Conservation (phyloP, 192 early-diverging fungal species). For the Dimargaris verticillata region DNA sequence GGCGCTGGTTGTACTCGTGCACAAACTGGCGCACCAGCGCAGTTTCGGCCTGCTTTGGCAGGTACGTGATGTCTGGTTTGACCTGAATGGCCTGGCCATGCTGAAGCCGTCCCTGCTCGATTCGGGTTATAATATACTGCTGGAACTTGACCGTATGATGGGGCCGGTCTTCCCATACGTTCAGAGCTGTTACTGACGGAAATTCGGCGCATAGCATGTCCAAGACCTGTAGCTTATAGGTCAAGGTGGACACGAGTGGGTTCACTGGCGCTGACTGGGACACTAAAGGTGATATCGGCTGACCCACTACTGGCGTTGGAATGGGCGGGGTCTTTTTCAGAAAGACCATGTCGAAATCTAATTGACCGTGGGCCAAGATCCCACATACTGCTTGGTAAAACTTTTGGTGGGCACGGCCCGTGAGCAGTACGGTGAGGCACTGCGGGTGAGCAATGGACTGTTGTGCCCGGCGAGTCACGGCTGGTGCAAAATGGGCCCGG, state of each 20-base stretch:
- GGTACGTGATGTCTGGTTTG: slow-evolving; percentile 11
- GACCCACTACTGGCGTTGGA: slow-evolving; percentile 16
- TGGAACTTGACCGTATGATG: slow-evolving; percentile 30
- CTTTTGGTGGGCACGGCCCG: slow-evolving; percentile 24
- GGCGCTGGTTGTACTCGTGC: slow-evolving; percentile 18
- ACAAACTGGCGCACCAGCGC: slow-evolving; percentile 19
- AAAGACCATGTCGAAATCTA: slow-evolving; percentile 36
- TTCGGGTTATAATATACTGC: slow-evolving; percentile 20
- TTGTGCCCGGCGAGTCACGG: slow-evolving; percentile 13
- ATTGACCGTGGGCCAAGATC: slow-evolving; percentile 18
- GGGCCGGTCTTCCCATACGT: slow-evolving; percentile 40
- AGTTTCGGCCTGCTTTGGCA: slow-evolving; percentile 21
- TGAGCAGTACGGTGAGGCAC: slow-evolving; percentile 22
- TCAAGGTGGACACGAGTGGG: slow-evolving; percentile 34
- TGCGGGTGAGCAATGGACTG: slow-evolving; percentile 14
- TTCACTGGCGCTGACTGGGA: slow-evolving; percentile 11
- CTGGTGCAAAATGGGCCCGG: slow-evolving; percentile 17
- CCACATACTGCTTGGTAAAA: slow-evolving; percentile 25
- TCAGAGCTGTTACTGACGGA: slow-evolving; percentile 25
- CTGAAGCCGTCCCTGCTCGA: slow-evolving; percentile 15
- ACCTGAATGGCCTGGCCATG: slow-evolving; percentile 24
- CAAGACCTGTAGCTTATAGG: slow-evolving; percentile 39
- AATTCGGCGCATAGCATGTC: slow-evolving; percentile 33
- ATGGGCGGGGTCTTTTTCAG: slow-evolving; percentile 28
- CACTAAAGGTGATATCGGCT: slow-evolving; percentile 17